phyloP scores from a whole-genome alignment of 192 early-diverging fungal genomes.

The Kappamyces sp. region DNA sequence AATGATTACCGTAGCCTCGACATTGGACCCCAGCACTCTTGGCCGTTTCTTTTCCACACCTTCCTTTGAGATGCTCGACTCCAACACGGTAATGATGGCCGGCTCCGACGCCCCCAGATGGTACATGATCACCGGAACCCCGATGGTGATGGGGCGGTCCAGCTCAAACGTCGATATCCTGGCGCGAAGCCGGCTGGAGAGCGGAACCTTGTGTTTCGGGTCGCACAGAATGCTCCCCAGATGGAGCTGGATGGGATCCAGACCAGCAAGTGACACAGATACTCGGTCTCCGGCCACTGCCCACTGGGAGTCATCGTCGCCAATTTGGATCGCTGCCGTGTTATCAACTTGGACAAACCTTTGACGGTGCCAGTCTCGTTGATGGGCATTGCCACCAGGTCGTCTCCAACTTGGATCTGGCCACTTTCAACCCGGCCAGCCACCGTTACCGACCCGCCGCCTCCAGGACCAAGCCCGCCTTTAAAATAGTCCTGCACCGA shows the following conservation, averaged over 20 bases:
- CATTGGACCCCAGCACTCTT: slow-evolving; percentile 43
- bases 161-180: slow-evolving; percentile 94
- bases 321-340: slow-evolving; percentile 62
- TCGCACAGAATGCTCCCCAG: slow-evolving; percentile 79
- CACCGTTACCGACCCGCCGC: slow-evolving; percentile 63
- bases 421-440: slow-evolving; percentile 85
- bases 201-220: slow-evolving; percentile 60
- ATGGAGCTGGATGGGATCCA: slow-evolving; percentile 73
- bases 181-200: slow-evolving; percentile 69
- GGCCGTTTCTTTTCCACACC: slow-evolving; percentile 84
- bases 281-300: slow-evolving; percentile 92
- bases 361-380: slow-evolving; percentile 69
- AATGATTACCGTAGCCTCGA: slow-evolving; percentile 81
- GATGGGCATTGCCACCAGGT: slow-evolving; percentile 74
- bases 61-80: slow-evolving; percentile 74
- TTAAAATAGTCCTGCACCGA: slow-evolving; percentile 87
- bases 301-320: slow-evolving; percentile 69
- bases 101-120: slow-evolving; percentile 78
- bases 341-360: slow-evolving; percentile 34
- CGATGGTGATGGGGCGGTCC: slow-evolving; percentile 84
- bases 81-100: slow-evolving; percentile 66
- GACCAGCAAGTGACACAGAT: slow-evolving; percentile 60
- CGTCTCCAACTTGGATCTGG: slow-evolving; percentile 80
- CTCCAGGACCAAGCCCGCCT: slow-evolving; percentile 61
- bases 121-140: slow-evolving; percentile 83